Base-by-base conservation (phyloP, 345 rosid species). In the Salix udensis region DNA sequence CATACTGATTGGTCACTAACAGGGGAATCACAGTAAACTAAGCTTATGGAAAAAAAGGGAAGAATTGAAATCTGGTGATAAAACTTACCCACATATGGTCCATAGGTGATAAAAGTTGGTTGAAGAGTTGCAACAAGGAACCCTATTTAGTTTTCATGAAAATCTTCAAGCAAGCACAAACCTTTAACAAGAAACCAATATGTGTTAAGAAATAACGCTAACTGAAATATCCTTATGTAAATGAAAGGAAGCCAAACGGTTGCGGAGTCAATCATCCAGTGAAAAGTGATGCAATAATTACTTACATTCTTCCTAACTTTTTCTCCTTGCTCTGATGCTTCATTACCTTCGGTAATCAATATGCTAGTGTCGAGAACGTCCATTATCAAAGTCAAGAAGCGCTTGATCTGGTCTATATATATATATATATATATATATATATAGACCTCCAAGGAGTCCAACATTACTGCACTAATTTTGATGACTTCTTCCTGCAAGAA, bases 71-170 rank as follows among this genome's bases (percentile, higher is more conserved):
- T 28, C 28, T 28, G 1, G 28, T 28, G 6, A 50, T 50, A 5
- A 13, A 68, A 53, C 74, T 13, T 61, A 68, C 79, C 74, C 74
- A 76, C 30, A 76, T 61, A 76, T 21, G n/a, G 19, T 8, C 68
- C 55, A 68, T 76, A 52, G 2, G 42, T 16, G 61, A 42, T 18
- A 58, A 44, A 39, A 76, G 42, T 5, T 58, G 30, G 61, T 60
- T 68, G 70, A 76, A 68, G 68, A 58, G 69, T 39, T 44, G 74
- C 4, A 28, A 58, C 26, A 76, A 58, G 73, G 74, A 37, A 26
- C 31, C 55, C 73, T 76, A 69, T n/a, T 53, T 42, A 39, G 42
- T 26, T 68, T 21, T 69, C 28, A 69, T 76, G 58, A 76, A 69
- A 36, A 68, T 69, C 31, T 50, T 50, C 67, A n/a, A n/a, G n/a